phyloP scores from a whole-genome alignment of 345 rosid species.

The Odontarrhena argentea region DNA sequence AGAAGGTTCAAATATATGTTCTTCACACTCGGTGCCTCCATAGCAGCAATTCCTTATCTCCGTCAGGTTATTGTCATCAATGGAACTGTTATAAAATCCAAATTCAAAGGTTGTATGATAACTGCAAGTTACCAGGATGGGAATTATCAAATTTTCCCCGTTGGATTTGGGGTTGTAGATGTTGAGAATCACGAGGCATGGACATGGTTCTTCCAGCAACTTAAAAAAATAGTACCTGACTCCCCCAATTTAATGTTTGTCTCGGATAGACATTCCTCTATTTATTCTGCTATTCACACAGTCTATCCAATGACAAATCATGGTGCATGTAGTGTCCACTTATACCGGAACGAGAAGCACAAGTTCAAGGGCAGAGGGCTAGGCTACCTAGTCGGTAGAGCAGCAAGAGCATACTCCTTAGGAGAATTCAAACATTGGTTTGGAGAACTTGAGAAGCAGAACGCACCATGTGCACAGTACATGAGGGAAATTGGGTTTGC shows the following conservation, averaged over 20 bases:
- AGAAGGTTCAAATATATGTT: too few relatives aligned
- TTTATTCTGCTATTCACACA: background rate
- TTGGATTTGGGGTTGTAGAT: background rate
- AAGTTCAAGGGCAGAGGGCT: background rate
- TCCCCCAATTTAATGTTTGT: background rate
- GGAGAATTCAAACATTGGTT: background rate
- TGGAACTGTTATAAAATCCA: background rate
- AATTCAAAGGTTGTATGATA: background rate
- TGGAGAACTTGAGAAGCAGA: too few relatives aligned
- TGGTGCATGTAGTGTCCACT: background rate
- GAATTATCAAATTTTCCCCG: background rate
- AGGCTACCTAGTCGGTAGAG: background rate
- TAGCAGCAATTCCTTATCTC: background rate
- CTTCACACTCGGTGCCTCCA: background rate
- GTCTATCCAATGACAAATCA: background rate
- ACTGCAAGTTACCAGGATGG: background rate
- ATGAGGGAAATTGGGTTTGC: too few relatives aligned
- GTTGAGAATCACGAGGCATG: background rate
- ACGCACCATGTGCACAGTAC: too few relatives aligned
- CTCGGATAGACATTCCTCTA: background rate
- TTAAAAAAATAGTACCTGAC: background rate
- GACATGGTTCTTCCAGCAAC: background rate
- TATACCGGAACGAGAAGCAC: background rate
- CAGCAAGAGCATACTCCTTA: background rate
- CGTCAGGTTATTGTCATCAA: background rate